These are phyloP conservation scores for Stenocarpella maydis DNA, from an alignment of 2,329 filamentous ascomycete genomes.

Conservation along the genomic window DNA sequence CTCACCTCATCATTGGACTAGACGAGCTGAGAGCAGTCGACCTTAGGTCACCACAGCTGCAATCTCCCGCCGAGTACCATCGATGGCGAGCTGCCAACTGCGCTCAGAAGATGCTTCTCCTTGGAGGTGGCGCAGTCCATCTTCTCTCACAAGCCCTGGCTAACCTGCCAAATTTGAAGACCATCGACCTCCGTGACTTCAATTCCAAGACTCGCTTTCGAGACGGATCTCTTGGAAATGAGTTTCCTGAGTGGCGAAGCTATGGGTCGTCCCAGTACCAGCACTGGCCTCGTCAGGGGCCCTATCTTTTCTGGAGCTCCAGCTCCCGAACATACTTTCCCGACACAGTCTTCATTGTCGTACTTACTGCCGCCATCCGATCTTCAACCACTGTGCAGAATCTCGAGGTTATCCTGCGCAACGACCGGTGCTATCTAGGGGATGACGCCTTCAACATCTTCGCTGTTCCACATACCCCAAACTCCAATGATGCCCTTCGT, in stretches of 20 bases:
- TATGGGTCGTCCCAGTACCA: slow-evolving; percentile 44
- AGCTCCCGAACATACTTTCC: slow-evolving; percentile 38
- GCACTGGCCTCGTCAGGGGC: slow-evolving; percentile 15
- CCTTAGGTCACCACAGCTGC: background rate
- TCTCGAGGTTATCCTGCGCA: slow-evolving; percentile 58
- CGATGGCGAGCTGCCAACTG: slow-evolving; percentile 18
- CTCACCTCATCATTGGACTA: slow-evolving; percentile 59
- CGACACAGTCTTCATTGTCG: slow-evolving; percentile 48
- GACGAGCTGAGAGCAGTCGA: slow-evolving; percentile 41
- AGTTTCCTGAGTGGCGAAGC: slow-evolving; percentile 45
- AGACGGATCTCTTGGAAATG: slow-evolving; percentile 62
- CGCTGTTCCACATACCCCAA: slow-evolving; percentile 44
- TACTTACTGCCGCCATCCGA: slow-evolving; percentile 53
- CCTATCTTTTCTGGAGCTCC: slow-evolving; percentile 31
- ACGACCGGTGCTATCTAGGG: slow-evolving; percentile 42
- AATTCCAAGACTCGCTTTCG: slow-evolving; percentile 57
- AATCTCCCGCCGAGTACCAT: background rate
- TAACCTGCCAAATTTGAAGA: slow-evolving; percentile 62
- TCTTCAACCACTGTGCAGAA: slow-evolving; percentile 48
- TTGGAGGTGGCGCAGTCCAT: slow-evolving; percentile 56
- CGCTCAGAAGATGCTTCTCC: slow-evolving; percentile 46
- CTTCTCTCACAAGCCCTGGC: slow-evolving; percentile 66
- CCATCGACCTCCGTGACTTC: slow-evolving; percentile 68
- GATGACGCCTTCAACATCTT: slow-evolving; percentile 58
- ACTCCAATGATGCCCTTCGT: slow-evolving; percentile 51